Evolutionary conservation across 495 filamentous ascomycete genomes (phyloP).

Genomic region (Hyaloscypha bicolor): DNA sequence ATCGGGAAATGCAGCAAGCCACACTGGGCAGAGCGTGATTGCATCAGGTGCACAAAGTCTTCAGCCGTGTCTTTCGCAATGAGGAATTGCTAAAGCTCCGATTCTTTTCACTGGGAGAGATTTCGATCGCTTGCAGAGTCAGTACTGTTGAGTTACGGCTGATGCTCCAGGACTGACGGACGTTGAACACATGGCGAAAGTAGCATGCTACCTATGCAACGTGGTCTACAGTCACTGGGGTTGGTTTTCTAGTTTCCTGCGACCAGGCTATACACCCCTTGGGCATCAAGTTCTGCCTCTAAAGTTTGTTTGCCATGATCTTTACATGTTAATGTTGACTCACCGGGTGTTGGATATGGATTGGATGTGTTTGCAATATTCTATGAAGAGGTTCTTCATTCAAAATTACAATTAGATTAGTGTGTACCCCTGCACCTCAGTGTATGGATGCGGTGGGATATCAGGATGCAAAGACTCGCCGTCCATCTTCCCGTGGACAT

Average conservation of each 20-base stretch:
- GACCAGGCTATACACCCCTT: background rate
- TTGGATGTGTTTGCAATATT: background rate
- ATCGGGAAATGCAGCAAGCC: background rate
- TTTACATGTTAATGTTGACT: too few relatives aligned
- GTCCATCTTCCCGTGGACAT: slow-evolving; percentile 16
- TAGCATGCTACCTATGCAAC: background rate
- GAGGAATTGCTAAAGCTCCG: too few relatives aligned
- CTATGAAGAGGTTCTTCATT: background rate
- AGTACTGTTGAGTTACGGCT: too few relatives aligned
- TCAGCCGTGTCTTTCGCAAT: too few relatives aligned
- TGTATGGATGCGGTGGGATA: background rate
- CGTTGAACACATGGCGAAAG: too few relatives aligned
- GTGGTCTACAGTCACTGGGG: background rate
- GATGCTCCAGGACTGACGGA: too few relatives aligned
- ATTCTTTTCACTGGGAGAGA: too few relatives aligned
- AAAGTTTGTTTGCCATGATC: too few relatives aligned
- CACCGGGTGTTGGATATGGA: background rate
- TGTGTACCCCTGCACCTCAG: background rate
- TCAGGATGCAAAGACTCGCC: slow-evolving; percentile 3
- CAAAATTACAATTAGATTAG: background rate
- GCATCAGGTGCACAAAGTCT: background rate
- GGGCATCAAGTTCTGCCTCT: background rate
- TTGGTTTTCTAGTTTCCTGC: background rate
- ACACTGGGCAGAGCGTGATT: background rate
- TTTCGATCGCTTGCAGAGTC: too few relatives aligned